Conservation (phyloP, 768 basidiomycete species). For the Naganishia friedmannii region DNA sequence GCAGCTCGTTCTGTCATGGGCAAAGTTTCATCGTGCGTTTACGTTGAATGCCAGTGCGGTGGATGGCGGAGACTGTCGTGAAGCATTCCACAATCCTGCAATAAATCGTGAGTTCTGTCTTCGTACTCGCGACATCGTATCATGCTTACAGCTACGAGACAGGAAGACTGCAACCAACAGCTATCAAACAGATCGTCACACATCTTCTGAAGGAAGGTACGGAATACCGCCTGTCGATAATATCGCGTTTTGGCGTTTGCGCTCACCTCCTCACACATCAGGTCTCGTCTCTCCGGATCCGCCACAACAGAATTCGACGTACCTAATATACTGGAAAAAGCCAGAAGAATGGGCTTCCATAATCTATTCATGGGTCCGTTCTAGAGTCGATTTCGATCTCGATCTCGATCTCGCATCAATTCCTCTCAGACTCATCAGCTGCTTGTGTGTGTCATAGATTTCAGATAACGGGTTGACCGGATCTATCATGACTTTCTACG, state of each 20-base stretch:
- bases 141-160: too few species aligned
- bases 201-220: conserved; percentile 49
- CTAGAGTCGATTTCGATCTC: background rate
- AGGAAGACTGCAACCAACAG: too few species aligned
- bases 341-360: conserved; percentile 54
- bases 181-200: conserved; percentile 38
- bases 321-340: conserved; percentile 53
- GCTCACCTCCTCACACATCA: conserved; percentile 25
- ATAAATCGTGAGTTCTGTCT: conserved; percentile 45
- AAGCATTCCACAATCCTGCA: conserved; percentile 47
- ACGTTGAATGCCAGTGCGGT: conserved; percentile 41
- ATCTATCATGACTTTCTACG: conserved; percentile 55
- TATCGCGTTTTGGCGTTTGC: background rate
- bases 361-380: conserved; percentile 54
- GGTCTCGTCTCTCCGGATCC: conserved; percentile 44
- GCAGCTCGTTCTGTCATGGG: conserved; percentile 49
- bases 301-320: conserved; percentile 46
- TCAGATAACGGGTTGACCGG: conserved; percentile 51
- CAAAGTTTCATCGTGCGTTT: conserved; percentile 46
- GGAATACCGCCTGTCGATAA: background rate
- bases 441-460: conserved; percentile 46
- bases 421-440: too few species aligned
- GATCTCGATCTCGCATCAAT: too few species aligned
- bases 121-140: background rate
- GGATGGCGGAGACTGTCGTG: conserved; percentile 35